A percentile compares a stretch with the other conserved stretches of the same genome.
These are phyloP conservation scores for Trifolium dubium DNA, from an alignment of 306 rosid genomes.

Conservation along the genomic window DNA sequence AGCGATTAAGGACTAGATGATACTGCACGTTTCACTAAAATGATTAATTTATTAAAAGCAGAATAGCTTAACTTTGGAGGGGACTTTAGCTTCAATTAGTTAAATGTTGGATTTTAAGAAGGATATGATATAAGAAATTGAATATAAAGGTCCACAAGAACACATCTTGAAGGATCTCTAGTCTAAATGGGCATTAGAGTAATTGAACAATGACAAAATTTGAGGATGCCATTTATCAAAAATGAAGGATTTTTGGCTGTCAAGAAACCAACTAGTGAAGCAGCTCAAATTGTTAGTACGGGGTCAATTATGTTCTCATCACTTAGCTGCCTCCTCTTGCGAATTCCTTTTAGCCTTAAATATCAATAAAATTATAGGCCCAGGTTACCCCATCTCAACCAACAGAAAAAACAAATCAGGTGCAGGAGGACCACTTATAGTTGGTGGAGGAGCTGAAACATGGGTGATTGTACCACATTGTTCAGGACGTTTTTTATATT, in stretches of 20 bases:
- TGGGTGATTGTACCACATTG: conserved; percentile 5
- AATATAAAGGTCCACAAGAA: conserved; percentile 4
- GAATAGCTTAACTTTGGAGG: conserved; percentile 8
- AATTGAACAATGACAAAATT: not conserved
- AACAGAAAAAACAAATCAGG: not conserved
- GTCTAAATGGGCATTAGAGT: conserved; percentile 4
- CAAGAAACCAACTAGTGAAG: not conserved
- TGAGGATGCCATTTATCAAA: not conserved
- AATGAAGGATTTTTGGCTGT: not conserved
- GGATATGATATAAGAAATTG: not conserved
- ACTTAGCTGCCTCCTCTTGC: not conserved
- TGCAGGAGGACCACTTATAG: not conserved
- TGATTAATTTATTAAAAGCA: not conserved
- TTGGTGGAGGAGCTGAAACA: conserved; percentile 19
- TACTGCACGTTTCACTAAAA: not conserved
- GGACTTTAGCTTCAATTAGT: conserved; percentile 3
- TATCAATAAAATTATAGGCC: not conserved
- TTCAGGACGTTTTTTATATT: conserved; percentile 1
- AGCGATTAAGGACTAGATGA: not conserved
- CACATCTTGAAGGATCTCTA: not conserved
- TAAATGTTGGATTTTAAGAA: conserved; percentile 13
- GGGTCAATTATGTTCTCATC: not conserved
- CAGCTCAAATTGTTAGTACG: conserved; percentile 2
- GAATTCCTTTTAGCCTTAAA: conserved; percentile 8
- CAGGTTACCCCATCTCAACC: not conserved